Conservation (phyloP, 768 basidiomycete genomes). For the Podaxis sp. region DNA sequence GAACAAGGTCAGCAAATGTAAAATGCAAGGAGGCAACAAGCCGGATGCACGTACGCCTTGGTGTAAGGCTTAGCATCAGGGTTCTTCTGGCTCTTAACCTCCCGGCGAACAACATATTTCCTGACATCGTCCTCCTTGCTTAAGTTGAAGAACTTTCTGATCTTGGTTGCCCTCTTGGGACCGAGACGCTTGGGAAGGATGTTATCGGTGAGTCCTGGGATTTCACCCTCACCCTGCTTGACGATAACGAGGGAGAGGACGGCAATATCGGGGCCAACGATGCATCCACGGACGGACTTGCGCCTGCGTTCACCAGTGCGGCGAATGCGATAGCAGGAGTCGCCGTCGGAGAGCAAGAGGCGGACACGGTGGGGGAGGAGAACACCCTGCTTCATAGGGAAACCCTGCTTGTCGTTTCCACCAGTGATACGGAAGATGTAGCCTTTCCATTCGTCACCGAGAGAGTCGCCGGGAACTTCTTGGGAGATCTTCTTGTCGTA, state of each 20-base stretch:
- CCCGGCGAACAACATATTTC: slow-evolving; percentile 93
- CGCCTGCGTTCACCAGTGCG: slow-evolving; percentile 95
- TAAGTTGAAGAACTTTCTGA: slow-evolving; percentile 96
- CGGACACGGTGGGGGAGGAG: slow-evolving; percentile 90
- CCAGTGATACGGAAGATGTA: slow-evolving; percentile 97
- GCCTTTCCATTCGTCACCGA: slow-evolving; percentile 96
- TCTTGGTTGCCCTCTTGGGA: slow-evolving; percentile 97
- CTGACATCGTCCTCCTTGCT: slow-evolving; percentile 97
- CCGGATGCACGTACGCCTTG: slow-evolving; percentile 73
- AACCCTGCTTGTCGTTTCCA: slow-evolving; percentile 98
- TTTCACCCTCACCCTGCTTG: slow-evolving; percentile 90
- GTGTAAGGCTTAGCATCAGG: slow-evolving; percentile 87
- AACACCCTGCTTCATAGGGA: slow-evolving; percentile 99
- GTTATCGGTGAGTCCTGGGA: slow-evolving; percentile 88
- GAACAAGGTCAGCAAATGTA: neutral
- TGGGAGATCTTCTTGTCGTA: slow-evolving; percentile 97
- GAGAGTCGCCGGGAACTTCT: slow-evolving; percentile 85
- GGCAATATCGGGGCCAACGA: slow-evolving; percentile 94
- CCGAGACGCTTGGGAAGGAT: slow-evolving; percentile 94
- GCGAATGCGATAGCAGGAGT: slow-evolving; percentile 95
- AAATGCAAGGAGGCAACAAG: neutral
- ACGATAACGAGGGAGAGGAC: slow-evolving; percentile 92
- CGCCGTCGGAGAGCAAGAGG: slow-evolving; percentile 91
- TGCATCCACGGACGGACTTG: slow-evolving; percentile 98
- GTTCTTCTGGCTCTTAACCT: slow-evolving; percentile 89